Percentiles rank a stretch among this genome's conserved stretches.
Evolutionary conservation across 805 yeast species (phyloP).

Genomic region (Teunomyces cretensis): DNA sequence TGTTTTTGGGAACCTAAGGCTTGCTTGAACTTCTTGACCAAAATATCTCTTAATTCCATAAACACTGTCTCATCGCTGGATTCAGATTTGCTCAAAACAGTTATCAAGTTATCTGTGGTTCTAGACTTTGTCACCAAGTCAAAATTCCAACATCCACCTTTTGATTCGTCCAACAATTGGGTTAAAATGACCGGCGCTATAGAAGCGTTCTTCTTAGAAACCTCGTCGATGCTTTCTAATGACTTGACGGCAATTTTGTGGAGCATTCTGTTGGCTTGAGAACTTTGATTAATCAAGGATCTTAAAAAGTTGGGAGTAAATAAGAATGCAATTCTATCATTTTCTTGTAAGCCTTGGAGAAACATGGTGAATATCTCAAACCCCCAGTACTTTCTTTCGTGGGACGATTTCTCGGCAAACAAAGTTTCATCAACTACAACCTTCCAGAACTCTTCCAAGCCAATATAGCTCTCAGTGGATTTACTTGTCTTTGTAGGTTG

Average conservation of each 20-base stretch:
- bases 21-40: slow-evolving; percentile 23
- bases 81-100: slow-evolving; percentile 19
- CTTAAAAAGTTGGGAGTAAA: slow-evolving; percentile 69
- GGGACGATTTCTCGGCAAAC: slow-evolving; percentile 73
- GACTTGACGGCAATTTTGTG: slow-evolving; percentile 63
- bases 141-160: slow-evolving; percentile 63
- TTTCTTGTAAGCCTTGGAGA: slow-evolving; percentile 22
- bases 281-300: slow-evolving; percentile 71
- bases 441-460: slow-evolving; percentile 70
- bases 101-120: slow-evolving; percentile 46
- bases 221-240: slow-evolving; percentile 43
- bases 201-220: slow-evolving; percentile 34
- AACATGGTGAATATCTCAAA: slow-evolving; percentile 65
- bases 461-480: slow-evolving; percentile 19
- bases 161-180: slow-evolving; percentile 26
- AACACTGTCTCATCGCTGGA: slow-evolving; percentile 14
- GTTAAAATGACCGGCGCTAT: slow-evolving; percentile 35
- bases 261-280: slow-evolving; percentile 63
- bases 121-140: slow-evolving; percentile 77
- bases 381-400: slow-evolving; percentile 86
- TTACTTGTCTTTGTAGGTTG: slow-evolving; percentile 24
- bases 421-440: slow-evolving; percentile 75
- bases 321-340: slow-evolving; percentile 24
- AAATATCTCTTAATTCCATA: slow-evolving; percentile 18
- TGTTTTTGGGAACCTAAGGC: slow-evolving; percentile 22